These are phyloP conservation scores for Botrytis aclada DNA, from an alignment of 2,329 filamentous ascomycete genomes.

Conservation along the genomic window DNA sequence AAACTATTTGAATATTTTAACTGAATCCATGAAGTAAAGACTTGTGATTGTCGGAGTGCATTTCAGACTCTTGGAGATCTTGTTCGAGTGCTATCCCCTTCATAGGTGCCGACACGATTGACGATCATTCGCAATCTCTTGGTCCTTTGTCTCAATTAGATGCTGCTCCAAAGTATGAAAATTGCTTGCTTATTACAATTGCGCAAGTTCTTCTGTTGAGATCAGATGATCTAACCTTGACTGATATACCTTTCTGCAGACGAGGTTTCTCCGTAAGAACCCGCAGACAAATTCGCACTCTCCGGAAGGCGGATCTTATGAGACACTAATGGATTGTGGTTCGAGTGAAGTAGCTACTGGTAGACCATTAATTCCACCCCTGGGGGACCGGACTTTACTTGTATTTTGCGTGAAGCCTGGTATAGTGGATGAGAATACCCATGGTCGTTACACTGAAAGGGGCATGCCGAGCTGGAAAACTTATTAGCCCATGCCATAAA, in stretches of 20 bases:
- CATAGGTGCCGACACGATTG: too few species aligned
- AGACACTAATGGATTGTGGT: not conserved
- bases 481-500: not conserved
- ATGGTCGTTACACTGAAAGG: not conserved
- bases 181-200: not conserved
- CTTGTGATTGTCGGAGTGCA: too few species aligned
- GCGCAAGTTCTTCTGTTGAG: too few species aligned
- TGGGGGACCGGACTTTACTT: fast-evolving
- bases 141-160: not conserved
- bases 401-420: not conserved
- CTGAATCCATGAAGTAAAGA: too few species aligned
- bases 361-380: not conserved
- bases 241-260: too few species aligned
- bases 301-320: not conserved
- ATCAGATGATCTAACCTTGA: too few species aligned
- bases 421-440: not conserved
- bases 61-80: too few species aligned
- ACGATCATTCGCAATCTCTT: too few species aligned
- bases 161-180: not conserved
- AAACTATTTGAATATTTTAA: too few species aligned
- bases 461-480: not conserved
- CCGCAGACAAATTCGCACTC: not conserved
- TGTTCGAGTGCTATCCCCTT: too few species aligned
- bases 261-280: too few species aligned
- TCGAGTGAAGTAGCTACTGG: not conserved